Evolutionary conservation across 208 protist genomes (phyloP), one percentile per base, ranked within the genome.

Genomic region (Angomonas ambiguus): DNA sequence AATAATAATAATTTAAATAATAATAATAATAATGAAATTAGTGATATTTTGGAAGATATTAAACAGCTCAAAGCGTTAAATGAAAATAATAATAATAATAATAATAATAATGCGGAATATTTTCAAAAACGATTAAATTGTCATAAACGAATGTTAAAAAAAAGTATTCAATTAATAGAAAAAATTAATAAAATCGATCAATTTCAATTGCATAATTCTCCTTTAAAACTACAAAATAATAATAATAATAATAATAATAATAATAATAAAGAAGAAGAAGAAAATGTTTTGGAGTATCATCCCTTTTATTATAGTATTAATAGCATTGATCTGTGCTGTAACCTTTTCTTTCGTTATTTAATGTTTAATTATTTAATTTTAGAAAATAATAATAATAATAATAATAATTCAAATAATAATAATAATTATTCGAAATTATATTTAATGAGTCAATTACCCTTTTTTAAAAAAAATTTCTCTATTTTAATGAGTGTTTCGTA

Each of bases 351-450:
- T 45, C 38, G 38, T 45, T 45, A 45, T 45, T 45, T 45, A 45
- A 8, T 45, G 16, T n/a, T 45, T 8, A 45, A 45, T 45, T 45
- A n/a, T n/a, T 16, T 16, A n/a, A n/a, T 45, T 45, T 45, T 45
- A 45, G 38, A 45, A 45, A 45, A 45, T 45, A 45, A 45, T 45
- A 45, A 45, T 45, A 45, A 45, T 45, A 45, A 45, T 45, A 45
- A n/a, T 45, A 45, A n/a, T n/a, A 45, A 45, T n/a, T 8, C 8
- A 45, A 16, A 45, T 45, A n/a, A n/a, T 45, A 45, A n/a, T 16
- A 45, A 45, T 45, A n/a, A 45, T 45, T 45, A 45, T 45, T 45
- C 8, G 8, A 45, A 45, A n/a, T 45, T 45, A n/a, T 45, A n/a
- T 16, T n/a, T 16, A 16, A 45, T 45, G 8, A n/a, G 38, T 45